A percentile compares a stretch with the other conserved stretches of the same genome.
phyloP scores from a whole-genome alignment of 495 filamentous ascomycete species.

The Penicillium diatomitis region DNA sequence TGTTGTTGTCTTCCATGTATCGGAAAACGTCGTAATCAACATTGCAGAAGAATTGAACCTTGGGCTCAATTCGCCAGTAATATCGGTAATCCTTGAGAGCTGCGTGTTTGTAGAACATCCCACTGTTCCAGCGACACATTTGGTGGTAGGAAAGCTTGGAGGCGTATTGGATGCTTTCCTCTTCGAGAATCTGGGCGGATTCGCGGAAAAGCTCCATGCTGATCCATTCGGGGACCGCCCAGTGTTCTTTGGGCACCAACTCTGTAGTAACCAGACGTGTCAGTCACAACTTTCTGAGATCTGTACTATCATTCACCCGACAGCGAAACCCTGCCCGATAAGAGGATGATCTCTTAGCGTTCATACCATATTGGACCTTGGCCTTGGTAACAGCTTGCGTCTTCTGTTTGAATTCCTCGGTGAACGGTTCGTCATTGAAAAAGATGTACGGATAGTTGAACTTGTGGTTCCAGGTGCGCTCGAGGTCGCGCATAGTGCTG shows the following conservation, averaged over 20 bases:
- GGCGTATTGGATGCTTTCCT: constrained; percentile 83
- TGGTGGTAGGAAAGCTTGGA: constrained; percentile 87
- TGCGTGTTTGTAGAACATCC: constrained; percentile 94
- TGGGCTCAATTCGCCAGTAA: constrained; percentile 99
- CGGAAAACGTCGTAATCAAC: constrained; percentile 98
- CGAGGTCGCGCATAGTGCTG: constrained; percentile 78
- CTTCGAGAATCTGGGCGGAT: constrained; percentile 71
- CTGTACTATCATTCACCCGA: not conserved
- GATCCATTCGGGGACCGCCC: constrained; percentile 89
- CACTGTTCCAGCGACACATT: constrained; percentile 99
- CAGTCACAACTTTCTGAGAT: not conserved
- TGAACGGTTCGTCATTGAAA: constrained; percentile 92
- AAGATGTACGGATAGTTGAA: constrained; percentile 99
- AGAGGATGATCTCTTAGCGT: not conserved
- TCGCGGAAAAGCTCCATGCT: constrained; percentile 76
- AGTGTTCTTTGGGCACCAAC: constrained; percentile 86
- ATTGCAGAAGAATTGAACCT: constrained; percentile 99
- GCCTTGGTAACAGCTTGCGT: constrained; percentile 77
- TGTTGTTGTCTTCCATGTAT: constrained; percentile 95
- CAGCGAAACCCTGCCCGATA: not conserved
- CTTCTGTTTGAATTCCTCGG: constrained; percentile 79
- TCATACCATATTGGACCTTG: constrained; percentile 68
- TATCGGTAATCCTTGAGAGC: constrained; percentile 72
- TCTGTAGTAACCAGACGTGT: constrained; percentile 39
- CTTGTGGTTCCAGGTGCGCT: constrained; percentile 94